These are phyloP conservation scores for Epichloe baconii DNA, from an alignment of 2,329 filamentous ascomycete genomes.

Conservation along the genomic window DNA sequence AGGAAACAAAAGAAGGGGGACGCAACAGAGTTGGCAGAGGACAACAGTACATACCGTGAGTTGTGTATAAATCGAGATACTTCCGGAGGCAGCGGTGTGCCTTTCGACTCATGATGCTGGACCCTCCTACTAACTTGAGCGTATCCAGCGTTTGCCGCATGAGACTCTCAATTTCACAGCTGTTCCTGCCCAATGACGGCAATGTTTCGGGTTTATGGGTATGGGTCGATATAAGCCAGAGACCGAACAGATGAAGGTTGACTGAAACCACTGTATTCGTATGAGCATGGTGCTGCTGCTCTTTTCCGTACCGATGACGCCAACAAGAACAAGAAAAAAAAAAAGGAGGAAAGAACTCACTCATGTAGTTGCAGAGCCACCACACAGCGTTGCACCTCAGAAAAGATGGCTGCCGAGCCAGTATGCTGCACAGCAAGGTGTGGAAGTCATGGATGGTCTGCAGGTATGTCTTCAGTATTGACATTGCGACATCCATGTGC, in stretches of 20 bases:
- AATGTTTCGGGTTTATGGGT: conserved; percentile 4
- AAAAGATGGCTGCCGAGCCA: conserved; percentile 10
- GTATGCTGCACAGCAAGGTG: conserved; percentile 8
- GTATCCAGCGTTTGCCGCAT: conserved; percentile 8
- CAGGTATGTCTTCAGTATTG: conserved; percentile 12
- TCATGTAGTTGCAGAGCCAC: conserved; percentile 20
- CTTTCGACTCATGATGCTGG: conserved; percentile 13
- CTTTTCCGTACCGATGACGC: too few species aligned
- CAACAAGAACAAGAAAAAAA: not conserved
- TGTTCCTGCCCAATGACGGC: conserved; percentile 4
- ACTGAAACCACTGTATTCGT: conserved; percentile 12
- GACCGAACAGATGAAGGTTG: conserved; percentile 15
- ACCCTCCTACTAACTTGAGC: conserved; percentile 9
- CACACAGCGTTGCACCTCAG: conserved; percentile 15
- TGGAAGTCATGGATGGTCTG: conserved; percentile 11
- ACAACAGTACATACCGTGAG: conserved; percentile 3
- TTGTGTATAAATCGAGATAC: conserved; percentile 9
- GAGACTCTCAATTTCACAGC: conserved; percentile 7
- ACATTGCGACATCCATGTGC: conserved; percentile 8
- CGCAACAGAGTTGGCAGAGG: not conserved
- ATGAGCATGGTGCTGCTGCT: too few species aligned
- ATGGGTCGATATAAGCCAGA: conserved; percentile 12
- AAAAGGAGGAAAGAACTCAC: conserved; percentile 6
- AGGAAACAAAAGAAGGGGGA: too few species aligned
- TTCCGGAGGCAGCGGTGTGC: conserved; percentile 12